Percentiles rank a stretch among this genome's conserved stretches.
Evolutionary conservation across 495 filamentous ascomycete species (phyloP).

Genomic region (Aspergillus affinis): DNA sequence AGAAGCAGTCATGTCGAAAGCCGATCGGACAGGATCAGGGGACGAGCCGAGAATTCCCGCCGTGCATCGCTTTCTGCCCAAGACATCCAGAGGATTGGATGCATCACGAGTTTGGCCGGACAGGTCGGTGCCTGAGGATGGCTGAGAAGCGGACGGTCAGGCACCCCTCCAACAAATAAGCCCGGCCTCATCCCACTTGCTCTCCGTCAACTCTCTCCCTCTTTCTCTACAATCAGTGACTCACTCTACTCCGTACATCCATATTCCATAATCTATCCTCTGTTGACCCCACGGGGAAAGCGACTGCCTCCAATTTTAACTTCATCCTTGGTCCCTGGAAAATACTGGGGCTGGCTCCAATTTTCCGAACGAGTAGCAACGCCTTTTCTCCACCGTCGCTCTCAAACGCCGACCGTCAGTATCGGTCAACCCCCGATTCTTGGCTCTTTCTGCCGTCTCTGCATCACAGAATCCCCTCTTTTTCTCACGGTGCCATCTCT

Average conservation of each 20-base stretch:
- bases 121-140: background rate
- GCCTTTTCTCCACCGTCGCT: slow-evolving; percentile 8
- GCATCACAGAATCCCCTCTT: background rate
- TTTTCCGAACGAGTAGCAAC: background rate
- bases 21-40: background rate
- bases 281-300: slow-evolving; percentile 16
- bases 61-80: background rate
- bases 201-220: background rate
- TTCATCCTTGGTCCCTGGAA: slow-evolving; percentile 8
- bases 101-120: background rate
- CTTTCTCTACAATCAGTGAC: background rate
- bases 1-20: background rate
- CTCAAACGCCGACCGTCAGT: slow-evolving; percentile 16
- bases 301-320: slow-evolving; percentile 8
- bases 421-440: slow-evolving; percentile 6
- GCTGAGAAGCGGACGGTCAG: background rate
- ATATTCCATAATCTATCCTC: background rate
- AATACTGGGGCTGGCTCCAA: slow-evolving; percentile 8
- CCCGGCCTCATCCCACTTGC: background rate
- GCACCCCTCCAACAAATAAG: background rate
- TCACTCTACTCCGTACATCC: background rate
- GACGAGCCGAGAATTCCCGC: too few species aligned
- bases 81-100: background rate
- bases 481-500: background rate
- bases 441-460: background rate